Conservation (phyloP, 2,329 filamentous ascomycete species). For the Stemphylium lycopersici region DNA sequence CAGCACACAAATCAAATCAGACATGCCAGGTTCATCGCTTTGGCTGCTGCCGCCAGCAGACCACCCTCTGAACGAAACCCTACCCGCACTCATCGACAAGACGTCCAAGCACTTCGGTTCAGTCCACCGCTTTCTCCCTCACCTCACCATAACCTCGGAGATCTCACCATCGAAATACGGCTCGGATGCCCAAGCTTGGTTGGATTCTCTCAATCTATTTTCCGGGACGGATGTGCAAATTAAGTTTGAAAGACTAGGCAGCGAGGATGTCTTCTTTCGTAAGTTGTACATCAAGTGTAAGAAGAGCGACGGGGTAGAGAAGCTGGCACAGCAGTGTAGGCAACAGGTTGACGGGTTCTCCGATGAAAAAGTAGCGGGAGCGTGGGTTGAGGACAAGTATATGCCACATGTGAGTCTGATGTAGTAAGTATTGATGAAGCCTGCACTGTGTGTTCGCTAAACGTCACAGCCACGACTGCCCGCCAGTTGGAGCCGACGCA, state of each 20-base stretch:
- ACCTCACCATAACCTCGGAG: constrained; percentile 52
- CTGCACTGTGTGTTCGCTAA: not conserved
- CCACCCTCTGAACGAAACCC: constrained; percentile 37
- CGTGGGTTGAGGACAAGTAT: constrained; percentile 44
- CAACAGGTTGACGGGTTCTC: constrained; percentile 31
- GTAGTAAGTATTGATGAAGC: constrained; percentile 47
- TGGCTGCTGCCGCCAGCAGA: constrained; percentile 51
- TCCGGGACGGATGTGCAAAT: constrained; percentile 26
- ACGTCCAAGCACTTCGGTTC: constrained; percentile 45
- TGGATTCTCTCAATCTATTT: constrained; percentile 40
- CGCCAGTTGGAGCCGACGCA: constrained; percentile 24
- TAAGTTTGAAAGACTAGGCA: constrained; percentile 38
- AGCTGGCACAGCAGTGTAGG: constrained; percentile 39
- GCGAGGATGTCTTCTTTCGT: constrained; percentile 47
- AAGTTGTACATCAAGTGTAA: constrained; percentile 49
- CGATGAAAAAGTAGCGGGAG: constrained; percentile 27
- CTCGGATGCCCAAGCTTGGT: constrained; percentile 47
- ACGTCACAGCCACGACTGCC: constrained; percentile 33
- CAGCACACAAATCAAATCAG: not conserved
- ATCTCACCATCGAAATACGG: constrained; percentile 34
- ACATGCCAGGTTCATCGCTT: constrained; percentile 51
- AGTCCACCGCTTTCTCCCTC: constrained; percentile 49
- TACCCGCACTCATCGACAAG: constrained; percentile 45
- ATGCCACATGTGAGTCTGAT: constrained; percentile 51
- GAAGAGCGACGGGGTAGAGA: constrained; percentile 34